Base-by-base conservation (phyloP, 495 filamentous ascomycete genomes). In the Cercophora samala region DNA sequence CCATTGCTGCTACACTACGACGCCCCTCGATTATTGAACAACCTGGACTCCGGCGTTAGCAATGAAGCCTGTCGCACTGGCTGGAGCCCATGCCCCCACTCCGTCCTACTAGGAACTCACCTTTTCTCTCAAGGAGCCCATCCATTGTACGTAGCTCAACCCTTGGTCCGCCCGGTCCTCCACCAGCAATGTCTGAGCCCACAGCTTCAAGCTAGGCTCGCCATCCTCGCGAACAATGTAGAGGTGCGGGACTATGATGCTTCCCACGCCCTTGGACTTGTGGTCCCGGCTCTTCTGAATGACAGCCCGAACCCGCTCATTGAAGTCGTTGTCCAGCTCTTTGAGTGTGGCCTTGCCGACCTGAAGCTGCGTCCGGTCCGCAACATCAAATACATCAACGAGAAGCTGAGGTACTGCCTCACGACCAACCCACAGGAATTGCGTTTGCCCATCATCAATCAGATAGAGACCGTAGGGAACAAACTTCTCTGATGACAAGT, bases 401-500 rank as follows among this genome's bases (percentile, higher is more conserved):
- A 97, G 82, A 0, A 99, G 85, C 77, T 96, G 92, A 2, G 93
- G 92, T 6, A 98, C 92, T 0, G 94, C 91, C 68, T 98, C 93
- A 29, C 93, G 86, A 18, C 95, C 95, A 25, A 99, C 87, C 96
- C 96, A 99, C 63, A 99, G 82, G 84, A 99, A 99, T 74, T 99
- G 96, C 18, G 92, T 96, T 75, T 97, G 93, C 18, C 93, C 93
- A 73, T 99, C 95, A 73, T 98, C 96, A 72, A 99, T 96, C 63
- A 99, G 86, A 76, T 99, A 98, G 1, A 98, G 85, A n/a, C 95
- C 95, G 74, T 93, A 97, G 0, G 92, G 86, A n/a, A 93, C 91
- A 56, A 99, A 82, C 32, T 89, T 86, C 71, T 92, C 91, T 0
- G 93, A 95, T 18, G 93, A 93, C 68, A 98, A 84, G 76, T 97